A percentile compares a stretch with the other conserved stretches of the same genome.
Conservation (phyloP, 257 asterid genomes). For the Solanum medicagineum region DNA sequence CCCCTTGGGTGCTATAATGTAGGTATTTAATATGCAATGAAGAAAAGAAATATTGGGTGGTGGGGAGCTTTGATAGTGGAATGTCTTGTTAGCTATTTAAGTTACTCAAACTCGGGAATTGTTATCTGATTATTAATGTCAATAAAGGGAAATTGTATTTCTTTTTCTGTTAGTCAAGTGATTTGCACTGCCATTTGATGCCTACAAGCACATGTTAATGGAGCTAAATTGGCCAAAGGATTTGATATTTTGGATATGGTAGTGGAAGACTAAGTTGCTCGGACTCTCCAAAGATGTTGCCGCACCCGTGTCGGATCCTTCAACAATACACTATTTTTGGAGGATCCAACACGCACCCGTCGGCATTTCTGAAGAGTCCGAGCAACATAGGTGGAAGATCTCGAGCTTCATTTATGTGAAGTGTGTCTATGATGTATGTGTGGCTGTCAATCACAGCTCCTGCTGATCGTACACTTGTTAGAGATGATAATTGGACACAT, state of each 20-base stretch:
- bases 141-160: neutral
- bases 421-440: neutral
- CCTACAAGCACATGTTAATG: neutral
- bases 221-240: neutral
- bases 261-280: neutral
- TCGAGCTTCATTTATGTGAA: neutral
- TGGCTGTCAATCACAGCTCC: neutral
- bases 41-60: neutral
- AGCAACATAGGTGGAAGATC: too few relatives aligned
- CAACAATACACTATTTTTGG: too few relatives aligned
- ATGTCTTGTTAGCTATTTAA: neutral
- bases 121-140: neutral
- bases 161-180: neutral
- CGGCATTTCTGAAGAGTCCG: too few relatives aligned
- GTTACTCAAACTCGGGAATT: neutral
- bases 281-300: too few relatives aligned
- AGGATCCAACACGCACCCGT: too few relatives aligned
- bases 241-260: neutral
- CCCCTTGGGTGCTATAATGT: neutral
- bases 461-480: neutral
- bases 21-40: neutral
- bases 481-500: neutral
- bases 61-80: neutral
- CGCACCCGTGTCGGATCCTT: too few relatives aligned
- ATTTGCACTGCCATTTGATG: neutral